These are phyloP conservation scores for Suhomyces sp. DNA, from an alignment of 805 yeast genomes.

Conservation along the genomic window DNA sequence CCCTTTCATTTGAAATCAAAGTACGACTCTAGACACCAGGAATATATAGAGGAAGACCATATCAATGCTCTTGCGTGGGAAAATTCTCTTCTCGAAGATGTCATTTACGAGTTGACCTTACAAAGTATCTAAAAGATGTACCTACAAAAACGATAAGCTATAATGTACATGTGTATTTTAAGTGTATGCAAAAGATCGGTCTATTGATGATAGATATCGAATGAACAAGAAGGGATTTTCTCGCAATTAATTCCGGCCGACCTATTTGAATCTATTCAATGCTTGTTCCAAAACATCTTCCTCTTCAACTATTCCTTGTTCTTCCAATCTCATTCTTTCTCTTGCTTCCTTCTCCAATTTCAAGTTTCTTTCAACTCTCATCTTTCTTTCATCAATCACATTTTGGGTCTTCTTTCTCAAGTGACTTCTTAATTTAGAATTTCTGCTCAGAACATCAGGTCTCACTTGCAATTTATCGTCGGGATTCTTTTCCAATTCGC, in stretches of 20 bases:
- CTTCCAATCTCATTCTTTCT: conserved; percentile 46
- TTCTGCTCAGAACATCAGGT: conserved; percentile 74
- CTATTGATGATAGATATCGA: no score
- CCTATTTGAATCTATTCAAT: conserved; percentile 47
- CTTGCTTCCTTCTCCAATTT: conserved; percentile 72
- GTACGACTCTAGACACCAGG: no score
- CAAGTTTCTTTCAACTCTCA: conserved; percentile 72
- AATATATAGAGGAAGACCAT: conserved; percentile 13
- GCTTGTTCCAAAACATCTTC: conserved; percentile 54
- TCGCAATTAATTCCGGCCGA: no score
- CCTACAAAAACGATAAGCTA: no score
- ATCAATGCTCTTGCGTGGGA: conserved; percentile 23
- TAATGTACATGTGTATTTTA: conserved; percentile 2
- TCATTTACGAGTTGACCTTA: no score
- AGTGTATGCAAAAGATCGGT: no score
- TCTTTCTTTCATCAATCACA: conserved; percentile 80
- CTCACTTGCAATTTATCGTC: conserved; percentile 52
- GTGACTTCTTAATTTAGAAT: conserved; percentile 78
- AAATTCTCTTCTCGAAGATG: conserved; percentile 18
- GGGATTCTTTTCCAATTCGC: conserved; percentile 35
- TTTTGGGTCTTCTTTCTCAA: conserved; percentile 81
- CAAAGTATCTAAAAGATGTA: no score
- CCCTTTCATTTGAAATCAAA: no score
- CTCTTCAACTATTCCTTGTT: conserved; percentile 49
- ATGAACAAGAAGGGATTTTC: no score